Base-by-base conservation (phyloP, 73 alveolate genomes). In the Stentor coeruleus region DNA sequence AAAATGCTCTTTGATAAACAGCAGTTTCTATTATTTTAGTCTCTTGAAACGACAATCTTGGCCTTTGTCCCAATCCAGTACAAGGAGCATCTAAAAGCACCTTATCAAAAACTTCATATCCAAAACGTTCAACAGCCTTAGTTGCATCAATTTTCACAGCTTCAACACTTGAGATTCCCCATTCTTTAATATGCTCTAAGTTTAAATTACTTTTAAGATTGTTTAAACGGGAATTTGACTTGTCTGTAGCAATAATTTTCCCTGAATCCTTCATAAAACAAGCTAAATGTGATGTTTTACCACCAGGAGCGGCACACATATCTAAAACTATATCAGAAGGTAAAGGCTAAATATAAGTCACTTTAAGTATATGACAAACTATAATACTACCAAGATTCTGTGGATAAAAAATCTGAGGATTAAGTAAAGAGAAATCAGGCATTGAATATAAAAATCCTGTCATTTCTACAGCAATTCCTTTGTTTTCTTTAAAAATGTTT, bases 251-350 rank as follows among this genome's bases (percentile, higher is more conserved):
- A 49, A 94, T 89, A 3, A 97, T 66, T 39, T 85, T 84, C 40
- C 99, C 99, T 2, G 93, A 89, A 82, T 97, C 95, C 86, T 95
- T 95, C 99, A 97, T 97, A 72, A 97, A 88, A 84, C 95, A 89
- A 20, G 98, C 97, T 38, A 97, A 91, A 87, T 97, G 96, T 72
- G 99, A 91, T 14, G 98, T 97, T 86, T 97, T 97, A 30, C 99
- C 99, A 58, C 99, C 99, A n/a, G 99, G 99, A 30, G 99, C 97
- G 20, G 99, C 98, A 37, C 98, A 95, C 99, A 97, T 95, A 91
- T 97, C 99, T 26, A 97, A 89, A 31, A 97, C 88, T 76, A 89
- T 89, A 59, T 97, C 99, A 58, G 89, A 87, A 20, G 98, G 98
- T 82, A 92, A 89, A 37, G 83, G 83, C 83, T 75, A 38, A 75